Evolutionary conservation across 129 eudicot genomes (phyloP).

Genomic region (Glebionis coronaria): DNA sequence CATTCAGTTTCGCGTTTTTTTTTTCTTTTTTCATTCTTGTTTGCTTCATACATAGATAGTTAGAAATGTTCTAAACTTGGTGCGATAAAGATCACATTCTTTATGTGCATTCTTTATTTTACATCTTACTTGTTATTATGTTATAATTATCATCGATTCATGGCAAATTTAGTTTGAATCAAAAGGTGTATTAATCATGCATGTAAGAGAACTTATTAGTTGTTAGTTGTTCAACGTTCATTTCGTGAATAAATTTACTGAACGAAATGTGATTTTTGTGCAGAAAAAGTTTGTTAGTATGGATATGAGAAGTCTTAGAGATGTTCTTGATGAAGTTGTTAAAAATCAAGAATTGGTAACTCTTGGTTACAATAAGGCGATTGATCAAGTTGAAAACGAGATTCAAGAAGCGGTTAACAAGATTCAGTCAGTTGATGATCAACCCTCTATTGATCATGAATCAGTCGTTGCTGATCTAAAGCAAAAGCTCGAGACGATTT

Average conservation of each 20-base stretch:
- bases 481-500: conserved; percentile 17
- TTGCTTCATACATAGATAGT: no score
- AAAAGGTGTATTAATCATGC: no score
- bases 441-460: conserved; percentile 29
- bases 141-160: no score
- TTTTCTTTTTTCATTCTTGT: no score
- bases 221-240: no score
- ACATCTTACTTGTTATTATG: no score
- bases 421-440: conserved; percentile 26
- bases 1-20: no score
- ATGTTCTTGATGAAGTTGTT: conserved; percentile 37
- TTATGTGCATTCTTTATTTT: no score
- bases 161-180: no score
- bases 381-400: conserved; percentile 27
- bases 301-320: conserved; percentile 36
- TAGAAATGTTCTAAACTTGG: no score
- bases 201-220: no score
- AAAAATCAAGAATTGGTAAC: conserved; percentile 34
- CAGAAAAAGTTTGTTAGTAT: conserved; percentile 23
- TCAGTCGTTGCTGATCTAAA: conserved; percentile 28
- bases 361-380: conserved; percentile 24
- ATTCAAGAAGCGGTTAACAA: conserved; percentile 28
- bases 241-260: not conserved
- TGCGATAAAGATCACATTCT: no score
- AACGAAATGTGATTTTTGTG: not conserved